Evolutionary conservation across 2,329 filamentous ascomycete genomes (phyloP).

Genomic region (Corinectria fuckeliana): DNA sequence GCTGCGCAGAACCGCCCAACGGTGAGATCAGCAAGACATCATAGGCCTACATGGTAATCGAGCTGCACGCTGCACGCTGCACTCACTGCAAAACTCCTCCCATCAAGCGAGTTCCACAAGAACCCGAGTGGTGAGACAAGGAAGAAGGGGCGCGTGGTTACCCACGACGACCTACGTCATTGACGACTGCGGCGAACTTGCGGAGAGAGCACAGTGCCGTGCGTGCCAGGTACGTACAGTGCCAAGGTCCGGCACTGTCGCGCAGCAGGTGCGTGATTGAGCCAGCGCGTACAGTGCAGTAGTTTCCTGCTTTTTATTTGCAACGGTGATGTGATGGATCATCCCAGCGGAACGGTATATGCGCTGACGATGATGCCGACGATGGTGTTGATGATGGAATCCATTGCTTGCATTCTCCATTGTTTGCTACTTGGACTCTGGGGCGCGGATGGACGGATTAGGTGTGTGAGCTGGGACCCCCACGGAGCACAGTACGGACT

Average conservation of each 20-base stretch:
- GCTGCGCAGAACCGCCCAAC: constrained; percentile 5
- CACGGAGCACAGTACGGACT: not conserved
- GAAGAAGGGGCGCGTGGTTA: constrained; percentile 37
- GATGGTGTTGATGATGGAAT: not conserved
- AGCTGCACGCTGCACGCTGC: too few relatives aligned
- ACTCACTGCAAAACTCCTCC: too few relatives aligned
- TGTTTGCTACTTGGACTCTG: not conserved
- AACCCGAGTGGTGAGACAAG: constrained; percentile 31
- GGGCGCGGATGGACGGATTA: too few relatives aligned
- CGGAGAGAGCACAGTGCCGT: not conserved
- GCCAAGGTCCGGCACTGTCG: not conserved
- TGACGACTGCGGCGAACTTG: constrained; percentile 19
- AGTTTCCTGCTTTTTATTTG: too few relatives aligned
- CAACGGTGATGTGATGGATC: too few relatives aligned
- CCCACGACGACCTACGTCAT: constrained; percentile 39
- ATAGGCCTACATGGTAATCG: too few relatives aligned
- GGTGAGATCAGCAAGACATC: not conserved
- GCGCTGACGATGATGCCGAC: not conserved
- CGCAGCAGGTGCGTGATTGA: not conserved
- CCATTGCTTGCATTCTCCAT: not conserved
- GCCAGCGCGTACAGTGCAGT: not conserved
- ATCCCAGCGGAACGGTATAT: not conserved
- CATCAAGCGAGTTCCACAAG: too few relatives aligned
- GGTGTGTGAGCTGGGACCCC: not conserved
- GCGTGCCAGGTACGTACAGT: not conserved